Base-by-base conservation (phyloP, 1,284 basidiomycete species). In the Gomphus bonarii region DNA sequence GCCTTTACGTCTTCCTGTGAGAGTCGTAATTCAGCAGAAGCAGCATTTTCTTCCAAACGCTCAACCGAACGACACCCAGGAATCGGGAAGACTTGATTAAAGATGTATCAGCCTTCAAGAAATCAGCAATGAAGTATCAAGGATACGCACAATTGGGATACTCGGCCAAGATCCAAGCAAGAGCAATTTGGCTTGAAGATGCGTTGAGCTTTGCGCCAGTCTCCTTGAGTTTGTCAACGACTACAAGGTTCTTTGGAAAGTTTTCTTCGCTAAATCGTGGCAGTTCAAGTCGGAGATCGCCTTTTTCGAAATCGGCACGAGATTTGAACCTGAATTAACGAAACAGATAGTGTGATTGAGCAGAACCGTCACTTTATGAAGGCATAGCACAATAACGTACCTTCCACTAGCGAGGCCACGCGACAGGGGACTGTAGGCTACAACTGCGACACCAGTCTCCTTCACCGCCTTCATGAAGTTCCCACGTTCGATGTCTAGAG, bases 81-180 rank as follows among this genome's bases (percentile, higher is more conserved):
- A 40, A 40, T 40, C 38, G 38, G 38, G 38, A 40, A 16, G n/a
- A 71, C 68, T 75, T 58, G n/a, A n/a, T n/a, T n/a, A n/a, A n/a
- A n/a, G n/a, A n/a, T n/a, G n/a, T n/a, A n/a, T n/a, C n/a, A n/a
- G n/a, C n/a, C n/a, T n/a, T n/a, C n/a, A n/a, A 3, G 20, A 46
- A 20, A 20, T n/a, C n/a, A n/a, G n/a, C n/a, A n/a, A n/a, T n/a
- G n/a, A n/a, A n/a, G n/a, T n/a, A n/a, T n/a, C n/a, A n/a, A n/a
- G 8, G 8, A 6, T 14, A 25, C 31, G 42, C 30, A 55, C 46
- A 25, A 14, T 44, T 40, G 20, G 44, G 10, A 44, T 55, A 0
- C 79, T 80, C 1, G 80, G 80, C 59, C 79, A 81, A 68, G n/a
- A 84, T 61, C 83, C 83, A 87, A 0, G 84, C 81, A 10, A 87